phyloP scores from a whole-genome alignment of 2,329 filamentous ascomycete genomes.

The Fusarium graminum region DNA sequence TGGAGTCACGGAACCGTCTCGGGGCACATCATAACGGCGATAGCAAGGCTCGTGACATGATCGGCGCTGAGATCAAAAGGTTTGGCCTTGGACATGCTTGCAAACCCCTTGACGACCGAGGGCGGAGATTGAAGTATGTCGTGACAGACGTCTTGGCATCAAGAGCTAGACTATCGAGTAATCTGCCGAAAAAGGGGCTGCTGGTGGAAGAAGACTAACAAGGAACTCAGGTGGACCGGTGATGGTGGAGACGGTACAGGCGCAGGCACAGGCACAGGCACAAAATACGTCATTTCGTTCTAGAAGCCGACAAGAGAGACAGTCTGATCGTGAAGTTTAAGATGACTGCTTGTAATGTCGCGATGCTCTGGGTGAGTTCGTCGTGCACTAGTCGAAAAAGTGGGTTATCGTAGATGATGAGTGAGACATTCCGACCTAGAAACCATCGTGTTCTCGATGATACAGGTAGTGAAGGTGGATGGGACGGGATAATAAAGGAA shows the following conservation, averaged over 20 bases:
- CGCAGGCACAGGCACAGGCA: conserved; percentile 10
- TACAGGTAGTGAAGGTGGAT: too few relatives aligned
- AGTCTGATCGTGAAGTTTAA: conserved; percentile 5
- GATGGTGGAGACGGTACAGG: conserved; percentile 31
- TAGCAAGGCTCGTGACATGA: conserved; percentile 41
- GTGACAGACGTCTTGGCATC: conserved; percentile 40
- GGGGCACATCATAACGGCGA: conserved; percentile 32
- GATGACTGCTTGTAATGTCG: background rate
- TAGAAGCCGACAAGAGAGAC: conserved; percentile 42
- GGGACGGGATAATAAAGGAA: too few relatives aligned
- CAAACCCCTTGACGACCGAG: conserved; percentile 11
- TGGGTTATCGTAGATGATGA: too few relatives aligned
- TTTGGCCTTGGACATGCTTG: conserved; percentile 25
- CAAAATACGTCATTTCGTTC: conserved; percentile 45
- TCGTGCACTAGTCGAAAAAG: too few relatives aligned
- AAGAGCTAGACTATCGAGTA: conserved; percentile 38
- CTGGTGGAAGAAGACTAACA: conserved; percentile 21
- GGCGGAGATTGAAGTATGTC: conserved; percentile 39
- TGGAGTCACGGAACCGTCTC: conserved; percentile 28
- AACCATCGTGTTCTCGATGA: too few relatives aligned
- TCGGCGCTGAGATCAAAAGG: conserved; percentile 39
- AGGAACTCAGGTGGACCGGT: conserved; percentile 25
- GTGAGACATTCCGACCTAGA: too few relatives aligned
- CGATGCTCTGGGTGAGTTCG: too few relatives aligned
- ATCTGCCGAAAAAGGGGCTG: conserved; percentile 47